Evolutionary conservation across 139 green algal genomes (phyloP), one percentile per base, ranked within the genome.

Genomic region (Picochlorum costavermella): DNA sequence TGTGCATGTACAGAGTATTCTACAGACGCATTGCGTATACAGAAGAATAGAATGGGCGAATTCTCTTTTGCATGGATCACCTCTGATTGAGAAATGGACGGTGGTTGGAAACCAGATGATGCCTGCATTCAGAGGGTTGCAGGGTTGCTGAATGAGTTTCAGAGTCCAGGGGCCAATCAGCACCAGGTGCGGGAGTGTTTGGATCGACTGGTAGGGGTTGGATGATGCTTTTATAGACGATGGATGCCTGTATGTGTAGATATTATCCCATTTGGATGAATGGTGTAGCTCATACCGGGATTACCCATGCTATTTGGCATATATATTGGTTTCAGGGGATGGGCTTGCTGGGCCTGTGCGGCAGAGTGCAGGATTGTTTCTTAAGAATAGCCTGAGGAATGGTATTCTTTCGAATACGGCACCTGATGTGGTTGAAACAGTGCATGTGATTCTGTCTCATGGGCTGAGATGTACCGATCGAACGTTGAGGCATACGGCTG

Each of bases 301-400:
- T 67, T 98, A 97, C 76, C 91, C 90, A 71, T 94, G 92, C 63
- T 98, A 98, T 70, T 72, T 98, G 2, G 83, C 90, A 1, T 92
- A 81, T 68, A 86, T 98, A 17, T 85, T 98, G 26, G 79, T 81
- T 1, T 70, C 73, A 9, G 86, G 73, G 0, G 78, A 90, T 50
- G 77, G 75, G 25, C 69, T 92, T 6, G 64, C 81, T 4, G 58
- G 84, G 0, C 88, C 94, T 80, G 84, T 97, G 0, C 76, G 92
- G 5, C 92, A 98, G 67, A 83, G 71, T 45, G 92, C 92, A 0
- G 92, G 92, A 6, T 74, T 98, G 29, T 68, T 96, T 50, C 76
- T 98, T 31, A 98, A 98, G 71, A 98, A 98, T 81, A 95, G 94
- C 64, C 62, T 98, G 5, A 82, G 60, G 20, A 17, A 23, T 51